Conservation (phyloP, 371 early-diverging fungal species). For the Saksenaea oblongispora region DNA sequence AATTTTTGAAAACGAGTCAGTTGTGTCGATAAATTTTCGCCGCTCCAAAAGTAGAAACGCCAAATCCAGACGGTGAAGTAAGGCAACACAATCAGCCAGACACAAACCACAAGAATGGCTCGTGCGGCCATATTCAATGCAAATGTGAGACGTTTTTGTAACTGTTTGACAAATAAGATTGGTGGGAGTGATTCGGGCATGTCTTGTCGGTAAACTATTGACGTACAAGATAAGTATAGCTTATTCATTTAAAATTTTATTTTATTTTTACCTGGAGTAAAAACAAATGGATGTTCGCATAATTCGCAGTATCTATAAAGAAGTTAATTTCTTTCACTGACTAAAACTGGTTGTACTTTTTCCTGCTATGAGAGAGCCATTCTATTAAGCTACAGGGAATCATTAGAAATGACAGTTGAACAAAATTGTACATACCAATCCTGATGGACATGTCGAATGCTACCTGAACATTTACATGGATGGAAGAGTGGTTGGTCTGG, state of each 20-base stretch:
- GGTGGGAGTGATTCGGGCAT: constrained; percentile 70
- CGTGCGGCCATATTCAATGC: constrained; percentile 27
- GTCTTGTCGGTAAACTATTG: constrained; percentile 58
- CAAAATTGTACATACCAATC: constrained; percentile 61
- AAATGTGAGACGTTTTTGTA: constrained; percentile 36
- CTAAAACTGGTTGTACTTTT: constrained; percentile 48
- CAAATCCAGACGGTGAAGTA: constrained; percentile 78
- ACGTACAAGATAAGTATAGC: background rate
- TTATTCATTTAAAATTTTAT: background rate
- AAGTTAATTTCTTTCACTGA: background rate
- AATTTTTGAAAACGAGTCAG: background rate
- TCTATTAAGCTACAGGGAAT: constrained; percentile 63
- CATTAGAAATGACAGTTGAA: background rate
- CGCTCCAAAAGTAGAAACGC: constrained; percentile 79
- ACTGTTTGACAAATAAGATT: constrained; percentile 51
- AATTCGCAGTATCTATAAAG: constrained; percentile 80
- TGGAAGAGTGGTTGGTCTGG: constrained; percentile 83
- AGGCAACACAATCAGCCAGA: constrained; percentile 85
- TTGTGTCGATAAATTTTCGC: constrained; percentile 48
- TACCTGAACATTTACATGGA: constrained; percentile 95
- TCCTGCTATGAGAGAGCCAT: constrained; percentile 88
- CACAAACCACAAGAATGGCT: constrained; percentile 54
- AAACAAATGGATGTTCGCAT: constrained; percentile 83
- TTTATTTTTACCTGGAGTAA: constrained; percentile 74
- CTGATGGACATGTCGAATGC: constrained; percentile 90